Conservation (phyloP, 805 yeast species). For the Cyberlindnera euphorbiiphila region DNA sequence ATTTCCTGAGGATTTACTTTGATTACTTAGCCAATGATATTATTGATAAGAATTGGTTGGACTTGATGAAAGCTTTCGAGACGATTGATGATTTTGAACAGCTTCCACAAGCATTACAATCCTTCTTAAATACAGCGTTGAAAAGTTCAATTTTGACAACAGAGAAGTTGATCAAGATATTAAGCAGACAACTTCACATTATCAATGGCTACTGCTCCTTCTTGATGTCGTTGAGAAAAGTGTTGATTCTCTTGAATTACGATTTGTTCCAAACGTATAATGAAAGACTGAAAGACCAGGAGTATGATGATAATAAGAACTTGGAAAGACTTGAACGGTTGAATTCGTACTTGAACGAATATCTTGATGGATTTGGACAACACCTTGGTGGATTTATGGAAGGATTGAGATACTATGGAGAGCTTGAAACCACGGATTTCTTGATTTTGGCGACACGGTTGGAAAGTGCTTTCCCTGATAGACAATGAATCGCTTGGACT, state of each 20-base stretch:
- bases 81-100: constrained; percentile 37
- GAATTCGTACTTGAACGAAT: constrained; percentile 37
- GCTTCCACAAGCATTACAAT: constrained; percentile 44
- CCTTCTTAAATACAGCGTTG: constrained; percentile 58
- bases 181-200: constrained; percentile 43
- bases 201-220: constrained; percentile 47
- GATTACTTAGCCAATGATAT: constrained; percentile 56
- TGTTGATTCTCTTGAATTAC: constrained; percentile 45
- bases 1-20: constrained; percentile 50
- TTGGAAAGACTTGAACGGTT: constrained; percentile 38
- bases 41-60: constrained; percentile 50
- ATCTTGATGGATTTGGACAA: constrained; percentile 41
- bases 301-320: constrained; percentile 38
- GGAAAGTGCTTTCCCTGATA: constrained; percentile 29
- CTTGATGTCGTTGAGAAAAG: constrained; percentile 49
- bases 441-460: constrained; percentile 41
- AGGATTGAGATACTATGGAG: constrained; percentile 45
- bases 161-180: constrained; percentile 43
- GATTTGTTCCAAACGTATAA: constrained; percentile 38
- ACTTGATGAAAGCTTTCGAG: constrained; percentile 32
- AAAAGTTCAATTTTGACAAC: constrained; percentile 66
- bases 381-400: constrained; percentile 43
- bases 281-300: constrained; percentile 36
- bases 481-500: neutral
- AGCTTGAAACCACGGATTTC: constrained; percentile 44